Percentiles rank a stretch among this genome's conserved stretches.
Evolutionary conservation across 352 stramenopile species (phyloP).

Genomic region (Phytophthora cactorum): DNA sequence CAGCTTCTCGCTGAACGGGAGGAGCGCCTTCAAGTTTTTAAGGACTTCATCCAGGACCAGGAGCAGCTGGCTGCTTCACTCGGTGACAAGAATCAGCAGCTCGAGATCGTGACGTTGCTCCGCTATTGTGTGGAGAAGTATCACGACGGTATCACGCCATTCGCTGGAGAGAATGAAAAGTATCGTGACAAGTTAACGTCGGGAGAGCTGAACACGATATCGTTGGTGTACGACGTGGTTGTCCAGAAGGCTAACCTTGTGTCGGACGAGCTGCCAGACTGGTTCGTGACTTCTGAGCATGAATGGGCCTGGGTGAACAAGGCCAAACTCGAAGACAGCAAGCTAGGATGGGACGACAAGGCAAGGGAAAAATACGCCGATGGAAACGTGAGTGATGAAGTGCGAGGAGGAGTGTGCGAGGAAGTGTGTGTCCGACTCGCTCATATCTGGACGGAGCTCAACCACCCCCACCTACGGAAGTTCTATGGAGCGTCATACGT

Average conservation of each 20-base stretch:
- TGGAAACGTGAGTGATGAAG: constrained; percentile 22
- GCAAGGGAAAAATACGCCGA: constrained; percentile 14
- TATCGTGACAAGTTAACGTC: constrained; percentile 34
- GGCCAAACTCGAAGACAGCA: constrained; percentile 32
- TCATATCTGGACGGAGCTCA: constrained; percentile 37
- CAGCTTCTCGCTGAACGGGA: constrained; percentile 25
- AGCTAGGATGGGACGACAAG: constrained; percentile 21
- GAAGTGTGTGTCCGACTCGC: constrained; percentile 31
- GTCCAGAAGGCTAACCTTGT: constrained; percentile 27
- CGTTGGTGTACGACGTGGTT: constrained; percentile 37
- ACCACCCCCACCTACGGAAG: constrained; percentile 39
- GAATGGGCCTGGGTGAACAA: constrained; percentile 39
- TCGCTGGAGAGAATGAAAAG: constrained; percentile 29
- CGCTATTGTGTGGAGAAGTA: constrained; percentile 42
- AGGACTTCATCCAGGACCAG: constrained; percentile 22
- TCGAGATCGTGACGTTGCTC: constrained; percentile 41
- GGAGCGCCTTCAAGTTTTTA: constrained; percentile 30
- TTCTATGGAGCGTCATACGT: constrained; percentile 43
- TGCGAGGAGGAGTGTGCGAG: constrained; percentile 23
- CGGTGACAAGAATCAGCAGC: constrained; percentile 35
- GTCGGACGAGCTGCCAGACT: constrained; percentile 30
- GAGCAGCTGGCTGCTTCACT: constrained; percentile 16
- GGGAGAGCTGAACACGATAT: constrained; percentile 32
- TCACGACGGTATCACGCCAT: constrained; percentile 26
- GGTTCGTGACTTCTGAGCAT: constrained; percentile 41